These are phyloP conservation scores for Triticum timopheevii DNA, from an alignment of 176 grass and related monocot species.

Conservation along the genomic window DNA sequence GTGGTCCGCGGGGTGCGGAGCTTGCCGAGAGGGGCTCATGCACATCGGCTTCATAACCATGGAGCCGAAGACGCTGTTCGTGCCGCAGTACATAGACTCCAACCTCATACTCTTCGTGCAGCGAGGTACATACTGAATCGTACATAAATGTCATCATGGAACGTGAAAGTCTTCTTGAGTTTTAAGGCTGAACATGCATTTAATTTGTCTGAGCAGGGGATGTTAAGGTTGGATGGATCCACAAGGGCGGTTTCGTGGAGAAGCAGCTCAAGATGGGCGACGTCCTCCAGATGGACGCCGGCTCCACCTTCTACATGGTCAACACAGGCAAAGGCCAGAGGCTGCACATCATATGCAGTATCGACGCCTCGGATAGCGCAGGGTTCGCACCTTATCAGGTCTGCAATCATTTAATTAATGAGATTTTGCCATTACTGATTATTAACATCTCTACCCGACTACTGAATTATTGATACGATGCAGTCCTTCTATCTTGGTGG, in stretches of 20 bases:
- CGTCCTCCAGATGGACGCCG: slow-evolving; percentile 73
- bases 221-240: slow-evolving; percentile 70
- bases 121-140: slow-evolving; percentile 37
- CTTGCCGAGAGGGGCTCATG: slow-evolving; percentile 42
- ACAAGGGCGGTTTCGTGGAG: slow-evolving; percentile 70
- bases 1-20: background rate
- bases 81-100: slow-evolving; percentile 92
- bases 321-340: slow-evolving; percentile 76
- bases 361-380: slow-evolving; percentile 75
- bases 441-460: background rate
- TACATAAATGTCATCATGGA: no score
- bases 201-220: slow-evolving; percentile 42
- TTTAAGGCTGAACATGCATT: no score
- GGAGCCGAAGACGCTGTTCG: slow-evolving; percentile 91
- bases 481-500: slow-evolving; percentile 87
- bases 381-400: slow-evolving; percentile 69
- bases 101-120: slow-evolving; percentile 69
- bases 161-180: no score
- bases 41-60: slow-evolving; percentile 83
- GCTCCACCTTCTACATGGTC: slow-evolving; percentile 86
- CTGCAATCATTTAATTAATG: background rate
- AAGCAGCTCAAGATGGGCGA: slow-evolving; percentile 87
- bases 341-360: slow-evolving; percentile 77
- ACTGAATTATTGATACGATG: background rate
- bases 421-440: background rate